A percentile compares a stretch with the other conserved stretches of the same genome.
Conservation (phyloP, 306 rosid genomes). For the Oemleria cerasiformis region DNA sequence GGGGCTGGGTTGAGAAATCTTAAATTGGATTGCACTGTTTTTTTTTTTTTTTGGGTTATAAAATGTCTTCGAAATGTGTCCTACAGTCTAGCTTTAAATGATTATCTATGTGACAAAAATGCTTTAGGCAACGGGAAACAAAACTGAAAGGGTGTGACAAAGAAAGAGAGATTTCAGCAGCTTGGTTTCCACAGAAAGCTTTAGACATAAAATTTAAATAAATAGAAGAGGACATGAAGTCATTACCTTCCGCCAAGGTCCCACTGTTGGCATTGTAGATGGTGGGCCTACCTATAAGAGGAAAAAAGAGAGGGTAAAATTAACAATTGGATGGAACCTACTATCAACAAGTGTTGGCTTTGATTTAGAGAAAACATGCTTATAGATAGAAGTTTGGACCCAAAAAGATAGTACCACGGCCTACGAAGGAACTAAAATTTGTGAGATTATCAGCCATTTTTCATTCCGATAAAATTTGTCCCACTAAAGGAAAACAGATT, state of each 20-base stretch:
- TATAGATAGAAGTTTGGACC: background rate
- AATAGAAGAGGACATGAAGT: background rate
- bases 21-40: too few relatives aligned
- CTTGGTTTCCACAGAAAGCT: background rate
- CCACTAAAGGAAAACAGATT: background rate
- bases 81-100: too few relatives aligned
- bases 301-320: background rate
- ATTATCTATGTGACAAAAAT: background rate
- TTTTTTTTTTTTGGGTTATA: too few relatives aligned
- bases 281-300: constrained; percentile 70
- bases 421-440: background rate
- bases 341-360: background rate
- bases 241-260: constrained; percentile 98
- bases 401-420: background rate
- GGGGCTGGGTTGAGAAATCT: too few relatives aligned
- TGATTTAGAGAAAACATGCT: background rate
- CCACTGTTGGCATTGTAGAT: constrained; percentile 67
- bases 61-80: too few relatives aligned
- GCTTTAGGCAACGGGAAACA: background rate
- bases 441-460: constrained; percentile 10
- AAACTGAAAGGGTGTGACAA: background rate
- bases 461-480: background rate
- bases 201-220: background rate
- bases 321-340: constrained; percentile 1
- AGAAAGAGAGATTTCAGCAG: background rate